Conservation (phyloP, 164 flowering plant species). For the Liriodendron chinense region DNA sequence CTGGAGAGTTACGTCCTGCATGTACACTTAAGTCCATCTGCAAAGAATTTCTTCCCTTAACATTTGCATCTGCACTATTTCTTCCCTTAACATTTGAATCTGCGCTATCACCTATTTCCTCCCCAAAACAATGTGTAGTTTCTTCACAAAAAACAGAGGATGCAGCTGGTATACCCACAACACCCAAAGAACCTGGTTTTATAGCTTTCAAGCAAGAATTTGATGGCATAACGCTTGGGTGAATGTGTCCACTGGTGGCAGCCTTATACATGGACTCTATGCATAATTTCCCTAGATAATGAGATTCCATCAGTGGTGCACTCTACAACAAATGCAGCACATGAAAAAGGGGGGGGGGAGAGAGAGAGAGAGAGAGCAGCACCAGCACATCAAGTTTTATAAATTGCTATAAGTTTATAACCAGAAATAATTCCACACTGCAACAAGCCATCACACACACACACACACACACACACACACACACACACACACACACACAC, state of each 20-base stretch:
- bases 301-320: not conserved
- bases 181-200: not conserved
- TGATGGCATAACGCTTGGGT: not conserved
- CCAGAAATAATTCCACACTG: too few relatives aligned
- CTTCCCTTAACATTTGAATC: conserved; percentile 7
- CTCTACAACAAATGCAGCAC: not conserved
- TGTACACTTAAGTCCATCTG: not conserved
- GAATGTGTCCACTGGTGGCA: not conserved
- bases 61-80: conserved; percentile 7
- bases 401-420: too few relatives aligned
- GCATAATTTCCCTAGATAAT: not conserved
- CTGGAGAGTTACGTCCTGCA: not conserved
- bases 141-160: not conserved
- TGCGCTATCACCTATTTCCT: conserved; percentile 17
- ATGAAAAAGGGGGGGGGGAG: too few relatives aligned
- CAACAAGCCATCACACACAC: too few relatives aligned
- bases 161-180: not conserved
- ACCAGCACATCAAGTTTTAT: too few relatives aligned
- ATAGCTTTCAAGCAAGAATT: not conserved
- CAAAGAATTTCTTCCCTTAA: not conserved
- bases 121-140: not conserved
- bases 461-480: too few relatives aligned
- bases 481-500: too few relatives aligned
- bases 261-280: not conserved
- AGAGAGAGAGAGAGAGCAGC: not conserved